A percentile compares a stretch with the other conserved stretches of the same genome.
phyloP scores from a whole-genome alignment of 306 rosid genomes.

The Fragaria iinumae region DNA sequence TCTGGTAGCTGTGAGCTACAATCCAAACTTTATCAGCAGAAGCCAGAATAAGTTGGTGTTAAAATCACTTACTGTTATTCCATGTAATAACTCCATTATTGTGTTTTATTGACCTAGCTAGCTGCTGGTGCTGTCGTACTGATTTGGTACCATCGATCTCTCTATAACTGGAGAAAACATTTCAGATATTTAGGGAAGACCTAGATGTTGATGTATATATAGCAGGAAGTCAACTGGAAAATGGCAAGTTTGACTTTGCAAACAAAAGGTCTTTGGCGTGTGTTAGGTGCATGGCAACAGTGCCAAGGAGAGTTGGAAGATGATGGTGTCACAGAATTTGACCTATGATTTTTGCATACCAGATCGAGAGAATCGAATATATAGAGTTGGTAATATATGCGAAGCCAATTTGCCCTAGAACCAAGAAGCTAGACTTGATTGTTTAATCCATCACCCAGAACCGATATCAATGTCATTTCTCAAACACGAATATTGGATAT shows the following conservation, averaged over 20 bases:
- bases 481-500: not conserved
- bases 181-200: not conserved
- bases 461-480: conserved; percentile 10
- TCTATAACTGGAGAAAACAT: not conserved
- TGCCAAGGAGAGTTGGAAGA: conserved; percentile 27
- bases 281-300: conserved; percentile 43
- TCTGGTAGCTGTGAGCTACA: conserved; percentile 5
- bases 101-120: not conserved
- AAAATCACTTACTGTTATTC: not conserved
- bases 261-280: conserved; percentile 43
- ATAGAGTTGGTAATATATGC: conserved; percentile 42
- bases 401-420: conserved; percentile 10
- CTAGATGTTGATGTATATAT: not conserved
- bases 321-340: conserved; percentile 73
- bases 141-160: not conserved
- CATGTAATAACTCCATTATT: not conserved
- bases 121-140: not conserved
- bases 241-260: conserved; percentile 37
- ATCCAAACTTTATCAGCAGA: conserved; percentile 1
- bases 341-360: conserved; percentile 41
- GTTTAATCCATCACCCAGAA: conserved; percentile 32
- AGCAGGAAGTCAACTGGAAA: conserved; percentile 27
- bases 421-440: not conserved
- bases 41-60: not conserved
- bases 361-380: conserved; percentile 10